A percentile compares a stretch with the other conserved stretches of the same genome.
Conservation (phyloP, 176 grass and related monocot genomes). For the Themeda triandra region DNA sequence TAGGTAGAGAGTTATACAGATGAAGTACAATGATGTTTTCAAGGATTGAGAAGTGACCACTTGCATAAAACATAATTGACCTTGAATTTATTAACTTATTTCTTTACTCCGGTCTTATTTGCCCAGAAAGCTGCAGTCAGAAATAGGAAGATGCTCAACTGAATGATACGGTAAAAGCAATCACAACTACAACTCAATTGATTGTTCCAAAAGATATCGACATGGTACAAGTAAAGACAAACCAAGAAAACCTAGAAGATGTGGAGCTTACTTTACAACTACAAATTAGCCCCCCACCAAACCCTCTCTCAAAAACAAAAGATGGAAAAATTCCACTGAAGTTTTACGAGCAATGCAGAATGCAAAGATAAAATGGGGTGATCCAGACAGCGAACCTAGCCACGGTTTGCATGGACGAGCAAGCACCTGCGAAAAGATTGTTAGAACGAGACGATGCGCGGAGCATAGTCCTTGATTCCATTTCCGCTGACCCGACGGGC, state of each 20-base stretch:
- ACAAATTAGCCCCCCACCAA: background rate
- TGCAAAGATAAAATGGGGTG: background rate
- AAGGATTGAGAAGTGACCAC: background rate
- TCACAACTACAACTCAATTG: background rate
- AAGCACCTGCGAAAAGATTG: background rate
- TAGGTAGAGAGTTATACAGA: background rate
- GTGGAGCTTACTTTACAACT: background rate
- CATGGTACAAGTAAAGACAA: background rate
- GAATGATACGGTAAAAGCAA: background rate
- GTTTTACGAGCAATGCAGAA: background rate
- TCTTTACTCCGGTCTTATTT: background rate
- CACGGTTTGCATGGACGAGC: background rate
- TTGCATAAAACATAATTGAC: background rate
- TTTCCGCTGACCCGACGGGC: background rate
- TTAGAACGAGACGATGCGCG: too few species aligned
- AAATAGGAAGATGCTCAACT: background rate
- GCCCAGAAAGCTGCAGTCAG: background rate
- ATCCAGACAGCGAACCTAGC: background rate
- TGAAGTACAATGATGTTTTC: background rate
- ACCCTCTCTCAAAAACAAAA: background rate
- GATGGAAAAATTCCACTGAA: background rate
- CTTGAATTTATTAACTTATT: too few species aligned
- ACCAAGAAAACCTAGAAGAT: background rate
- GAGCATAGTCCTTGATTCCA: background rate
- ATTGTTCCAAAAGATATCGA: background rate